Conservation (phyloP, 2,329 filamentous ascomycete genomes). For the Colletotrichum lindemuthianum region DNA sequence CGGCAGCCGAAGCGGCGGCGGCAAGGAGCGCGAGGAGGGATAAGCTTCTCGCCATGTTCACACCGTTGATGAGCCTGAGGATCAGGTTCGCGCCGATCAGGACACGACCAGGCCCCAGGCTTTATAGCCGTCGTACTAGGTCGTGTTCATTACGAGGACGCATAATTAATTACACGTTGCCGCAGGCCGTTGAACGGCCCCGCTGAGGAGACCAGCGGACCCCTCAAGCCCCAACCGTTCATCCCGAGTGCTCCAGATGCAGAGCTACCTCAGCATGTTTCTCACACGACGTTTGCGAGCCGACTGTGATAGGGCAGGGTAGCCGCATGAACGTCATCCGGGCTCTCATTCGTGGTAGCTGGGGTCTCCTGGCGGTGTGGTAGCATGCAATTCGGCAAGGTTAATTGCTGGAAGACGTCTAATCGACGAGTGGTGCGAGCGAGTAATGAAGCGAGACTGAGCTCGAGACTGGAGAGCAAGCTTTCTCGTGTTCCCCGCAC, state of each 20-base stretch:
- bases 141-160: constrained; percentile 8
- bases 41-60: constrained; percentile 22
- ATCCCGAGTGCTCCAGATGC: constrained; percentile 11
- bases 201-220: constrained; percentile 6
- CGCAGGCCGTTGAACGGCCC: background rate
- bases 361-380: constrained; percentile 13
- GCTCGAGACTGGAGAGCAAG: background rate
- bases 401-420: constrained; percentile 19
- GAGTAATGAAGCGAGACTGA: constrained; percentile 31
- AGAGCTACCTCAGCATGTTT: constrained; percentile 4
- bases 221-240: constrained; percentile 19
- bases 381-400: constrained; percentile 19
- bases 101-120: background rate
- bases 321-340: constrained; percentile 25
- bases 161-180: constrained; percentile 19
- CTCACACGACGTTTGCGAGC: background rate
- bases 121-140: constrained; percentile 17
- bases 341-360: constrained; percentile 20
- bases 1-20: constrained; percentile 22
- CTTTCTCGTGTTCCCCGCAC: constrained; percentile 21
- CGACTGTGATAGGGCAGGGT: constrained; percentile 6
- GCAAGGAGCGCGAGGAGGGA: constrained; percentile 25
- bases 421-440: constrained; percentile 25
- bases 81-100: background rate
- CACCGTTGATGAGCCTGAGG: constrained; percentile 1